These are phyloP conservation scores for Adansonia rubrostipa DNA, from an alignment of 441 rosid genomes.

Conservation along the genomic window DNA sequence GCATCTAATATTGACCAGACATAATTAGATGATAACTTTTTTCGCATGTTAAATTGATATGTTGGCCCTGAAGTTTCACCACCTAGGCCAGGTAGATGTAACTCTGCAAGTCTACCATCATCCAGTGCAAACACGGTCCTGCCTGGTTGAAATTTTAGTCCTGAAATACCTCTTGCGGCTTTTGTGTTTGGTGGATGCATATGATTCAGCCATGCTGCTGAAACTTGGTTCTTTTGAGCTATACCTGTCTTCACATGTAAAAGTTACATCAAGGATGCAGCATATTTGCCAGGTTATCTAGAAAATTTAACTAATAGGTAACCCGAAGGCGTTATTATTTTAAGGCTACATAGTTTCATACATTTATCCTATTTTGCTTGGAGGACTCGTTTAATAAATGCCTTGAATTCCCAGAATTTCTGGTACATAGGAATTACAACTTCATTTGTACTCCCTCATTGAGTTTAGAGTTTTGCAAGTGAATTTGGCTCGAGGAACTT, in stretches of 20 bases:
- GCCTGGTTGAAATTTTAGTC: constrained; percentile 58
- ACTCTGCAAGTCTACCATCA: constrained; percentile 73
- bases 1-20: constrained; percentile 62
- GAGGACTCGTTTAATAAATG: background rate
- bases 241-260: constrained; percentile 43
- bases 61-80: constrained; percentile 62
- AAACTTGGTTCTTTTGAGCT: constrained; percentile 34
- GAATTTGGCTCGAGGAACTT: background rate
- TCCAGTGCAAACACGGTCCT: constrained; percentile 60
- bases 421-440: background rate
- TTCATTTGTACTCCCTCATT: background rate
- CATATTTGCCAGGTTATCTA: background rate
- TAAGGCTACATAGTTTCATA: background rate
- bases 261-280: constrained; percentile 10
- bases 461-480: background rate
- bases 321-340: background rate
- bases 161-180: constrained; percentile 59
- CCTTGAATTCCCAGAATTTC: background rate
- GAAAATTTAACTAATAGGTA: constrained; percentile 7
- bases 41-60: constrained; percentile 43
- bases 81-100: constrained; percentile 62
- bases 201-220: constrained; percentile 59
- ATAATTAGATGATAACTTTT: constrained; percentile 47
- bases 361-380: background rate
- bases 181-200: constrained; percentile 56